Base-by-base conservation (phyloP, 768 basidiomycete genomes). In the Podaxis carcinomalis region DNA sequence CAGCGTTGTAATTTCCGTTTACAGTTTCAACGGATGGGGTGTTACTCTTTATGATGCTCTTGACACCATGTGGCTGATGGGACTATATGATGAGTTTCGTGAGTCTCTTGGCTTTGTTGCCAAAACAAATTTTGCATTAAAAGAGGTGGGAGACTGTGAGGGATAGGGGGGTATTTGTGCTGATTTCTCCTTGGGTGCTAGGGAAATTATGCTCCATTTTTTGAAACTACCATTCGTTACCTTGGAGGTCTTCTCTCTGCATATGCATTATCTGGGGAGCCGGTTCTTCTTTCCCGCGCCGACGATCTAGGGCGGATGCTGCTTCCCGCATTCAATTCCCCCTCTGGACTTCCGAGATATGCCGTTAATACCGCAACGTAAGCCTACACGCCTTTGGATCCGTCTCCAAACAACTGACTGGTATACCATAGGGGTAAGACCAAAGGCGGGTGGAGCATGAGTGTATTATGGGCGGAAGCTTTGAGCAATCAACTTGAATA, bases 51-150 rank as follows among this genome's bases (percentile, higher is more conserved):
- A 90, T 50, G 94, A 95, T 64, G 81, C 90, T 2, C 78, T 95
- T 16, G 92, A 93, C 65, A 92, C 91, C 0, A 86, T 96, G 78
- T 81, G 89, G 69, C 75, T 95, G 51, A 89, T 95, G 85, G 90
- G 81, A 9, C 74, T 93, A 13, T 72, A 81, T 13, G 81, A 86
- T 3, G 82, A 87, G 66, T 94, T 89, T 66, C 68, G 74, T 35
- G 75, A 84, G 13, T 85, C 87, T 3, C 69, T 92, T 3, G 79
- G 81, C 35, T 73, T 79, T 35, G 72, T 88, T 16, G 73, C 77
- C 6, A 74, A 77, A 50, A 66, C 77, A 42, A 82, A 78, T 19
- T 89, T 88, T 54, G 62, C 72, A 39, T 16, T 61, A 25, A 50
- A 27, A 36, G 56, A 44, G 37, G 59, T 65, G 23, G 21, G 23